These are phyloP conservation scores for Cairneyella variabilis DNA, from an alignment of 495 filamentous ascomycete species.

Conservation along the genomic window DNA sequence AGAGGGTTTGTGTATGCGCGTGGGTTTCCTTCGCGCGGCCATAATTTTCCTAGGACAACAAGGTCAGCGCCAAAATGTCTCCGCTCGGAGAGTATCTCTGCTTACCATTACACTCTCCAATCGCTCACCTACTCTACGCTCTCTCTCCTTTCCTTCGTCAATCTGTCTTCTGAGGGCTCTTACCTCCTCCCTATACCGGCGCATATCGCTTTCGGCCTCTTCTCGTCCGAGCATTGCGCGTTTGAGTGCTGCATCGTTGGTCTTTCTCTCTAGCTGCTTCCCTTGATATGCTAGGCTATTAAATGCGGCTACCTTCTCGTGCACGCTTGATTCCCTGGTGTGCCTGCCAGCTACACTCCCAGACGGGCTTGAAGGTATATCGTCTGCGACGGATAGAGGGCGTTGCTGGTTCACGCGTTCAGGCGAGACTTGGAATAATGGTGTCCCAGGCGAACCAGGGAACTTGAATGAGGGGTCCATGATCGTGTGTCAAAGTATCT, in stretches of 20 bases:
- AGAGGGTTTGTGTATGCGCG: constrained; percentile 65
- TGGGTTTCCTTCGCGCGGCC: constrained; percentile 71
- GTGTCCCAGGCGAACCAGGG: constrained; percentile 44
- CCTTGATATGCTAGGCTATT: constrained; percentile 65
- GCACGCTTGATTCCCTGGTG: constrained; percentile 67
- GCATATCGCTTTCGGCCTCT: constrained; percentile 70
- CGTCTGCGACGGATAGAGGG: constrained; percentile 21
- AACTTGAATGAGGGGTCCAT: constrained; percentile 25
- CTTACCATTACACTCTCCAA: constrained; percentile 71
- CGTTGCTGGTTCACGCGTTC: constrained; percentile 76
- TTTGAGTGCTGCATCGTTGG: constrained; percentile 68
- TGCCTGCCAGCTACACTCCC: constrained; percentile 9
- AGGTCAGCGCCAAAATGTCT: too few relatives aligned
- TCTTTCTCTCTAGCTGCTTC: constrained; percentile 56
- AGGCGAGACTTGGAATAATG: constrained; percentile 69
- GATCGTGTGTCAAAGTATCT: neutral
- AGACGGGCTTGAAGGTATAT: constrained; percentile 13
- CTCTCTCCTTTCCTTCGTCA: constrained; percentile 67
- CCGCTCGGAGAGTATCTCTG: too few relatives aligned
- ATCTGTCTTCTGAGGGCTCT: constrained; percentile 48
- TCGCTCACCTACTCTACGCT: constrained; percentile 71
- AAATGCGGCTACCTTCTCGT: constrained; percentile 81
- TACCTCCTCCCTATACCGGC: constrained; percentile 56
- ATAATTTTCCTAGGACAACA: constrained; percentile 82
- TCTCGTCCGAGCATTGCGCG: constrained; percentile 79